A percentile compares a stretch with the other conserved stretches of the same genome.
Conservation (phyloP, 768 basidiomycete genomes). For the Trametes villosa region DNA sequence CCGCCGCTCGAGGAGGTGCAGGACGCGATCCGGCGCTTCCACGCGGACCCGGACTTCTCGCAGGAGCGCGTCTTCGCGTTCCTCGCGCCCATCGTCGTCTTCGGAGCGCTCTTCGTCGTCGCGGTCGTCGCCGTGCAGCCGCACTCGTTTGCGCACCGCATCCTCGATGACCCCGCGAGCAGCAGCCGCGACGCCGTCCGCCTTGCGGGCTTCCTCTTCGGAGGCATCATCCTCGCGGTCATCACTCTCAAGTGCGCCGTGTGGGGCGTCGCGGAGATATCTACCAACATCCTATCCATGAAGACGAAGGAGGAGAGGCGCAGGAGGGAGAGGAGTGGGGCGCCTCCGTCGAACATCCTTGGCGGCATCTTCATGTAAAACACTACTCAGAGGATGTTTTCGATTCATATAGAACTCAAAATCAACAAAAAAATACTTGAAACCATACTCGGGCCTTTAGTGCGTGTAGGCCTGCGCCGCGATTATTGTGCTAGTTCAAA, state of each 20-base stretch:
- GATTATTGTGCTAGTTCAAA: too few relatives aligned
- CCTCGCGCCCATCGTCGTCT: conserved; percentile 20
- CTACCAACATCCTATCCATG: neutral
- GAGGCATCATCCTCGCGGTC: neutral
- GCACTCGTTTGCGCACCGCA: conserved; percentile 18
- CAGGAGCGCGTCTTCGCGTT: conserved; percentile 20
- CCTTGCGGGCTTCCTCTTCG: neutral
- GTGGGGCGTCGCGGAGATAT: conserved; percentile 1
- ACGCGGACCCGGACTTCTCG: conserved; percentile 12
- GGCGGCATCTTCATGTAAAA: conserved; percentile 10
- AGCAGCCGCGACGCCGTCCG: neutral
- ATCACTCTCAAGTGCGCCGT: conserved; percentile 1
- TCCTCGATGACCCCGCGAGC: conserved; percentile 6
- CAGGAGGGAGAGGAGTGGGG: neutral
- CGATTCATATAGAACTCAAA: neutral
- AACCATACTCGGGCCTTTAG: too few relatives aligned
- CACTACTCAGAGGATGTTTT: neutral
- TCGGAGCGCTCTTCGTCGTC: conserved; percentile 14
- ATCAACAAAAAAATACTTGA: neutral
- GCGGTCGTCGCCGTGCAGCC: conserved; percentile 18
- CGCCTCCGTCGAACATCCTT: conserved; percentile 5
- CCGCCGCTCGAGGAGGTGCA: conserved; percentile 20
- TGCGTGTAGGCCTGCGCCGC: too few relatives aligned
- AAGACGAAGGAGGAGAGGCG: conserved; percentile 1
- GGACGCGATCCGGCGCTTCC: conserved; percentile 14